Base-by-base conservation (phyloP, 2,329 filamentous ascomycete species). In the Diaporthe vexans region DNA sequence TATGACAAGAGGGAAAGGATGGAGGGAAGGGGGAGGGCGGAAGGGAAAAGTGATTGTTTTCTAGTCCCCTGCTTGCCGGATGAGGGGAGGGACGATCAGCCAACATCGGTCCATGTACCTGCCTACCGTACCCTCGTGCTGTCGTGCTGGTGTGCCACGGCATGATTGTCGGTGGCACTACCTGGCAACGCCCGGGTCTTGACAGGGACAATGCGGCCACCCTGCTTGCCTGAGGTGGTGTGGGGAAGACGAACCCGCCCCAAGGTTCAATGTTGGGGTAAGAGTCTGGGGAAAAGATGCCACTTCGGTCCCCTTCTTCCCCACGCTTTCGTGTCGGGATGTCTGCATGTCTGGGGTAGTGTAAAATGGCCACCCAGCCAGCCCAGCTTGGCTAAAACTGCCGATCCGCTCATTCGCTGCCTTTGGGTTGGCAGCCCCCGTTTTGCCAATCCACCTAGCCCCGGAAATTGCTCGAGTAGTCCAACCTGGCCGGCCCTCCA, bases 151-250 rank as follows among this genome's bases (percentile, higher is more conserved):
- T 33, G 29, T 40, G 10, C 19, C 61, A 51, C 61, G 61, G 61
- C 61, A 67, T 67, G 61, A 67, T 13, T 67, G 61, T 67, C 61
- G 61, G 61, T 67, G 43, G 61, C 61, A 67, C 46, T 51, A 67
- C 61, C 61, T 52, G 61, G 46, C 17, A 33, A 33, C 5, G 29
- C 29, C 29, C 7, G 29, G 29, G 29, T 33, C 43, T 52, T 37
- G 61, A 51, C 61, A 67, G 61, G 61, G 61, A 67, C 61, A 24
- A 11, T 11, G 59, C 43, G 59, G 59, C 43, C 59, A 65, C 29
- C 29, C 29, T 29, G 3, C 29, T 29, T 29, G 43, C 8, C 17
- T n/a, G n/a, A n/a, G n/a, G n/a, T n/a, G n/a, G n/a, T 67, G 61
- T 67, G 61, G 61, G 61, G 61, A 67, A 33, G 11, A 17, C n/a